These are phyloP conservation scores for Silene coronaria DNA, from an alignment of 179 eudicot genomes.

Conservation along the genomic window DNA sequence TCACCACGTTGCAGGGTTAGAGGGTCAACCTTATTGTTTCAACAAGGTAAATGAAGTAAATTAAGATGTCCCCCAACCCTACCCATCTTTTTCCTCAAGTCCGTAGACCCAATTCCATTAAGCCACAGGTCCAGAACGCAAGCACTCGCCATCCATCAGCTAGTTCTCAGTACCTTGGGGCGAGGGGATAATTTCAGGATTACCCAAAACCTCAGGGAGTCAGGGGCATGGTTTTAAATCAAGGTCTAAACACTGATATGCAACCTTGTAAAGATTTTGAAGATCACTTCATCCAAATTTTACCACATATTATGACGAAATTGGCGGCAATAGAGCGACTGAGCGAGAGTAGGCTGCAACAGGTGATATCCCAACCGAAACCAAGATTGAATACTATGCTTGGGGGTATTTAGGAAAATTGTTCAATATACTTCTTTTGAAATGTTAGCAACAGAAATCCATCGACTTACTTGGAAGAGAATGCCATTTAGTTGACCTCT, in stretches of 20 bases:
- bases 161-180: no score
- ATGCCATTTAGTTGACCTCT: constrained; percentile 77
- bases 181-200: neutral
- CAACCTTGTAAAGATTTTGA: neutral
- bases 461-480: constrained; percentile 83
- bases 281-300: neutral
- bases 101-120: no score
- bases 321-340: neutral
- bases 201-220: neutral
- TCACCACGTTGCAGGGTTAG: no score
- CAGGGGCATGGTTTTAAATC: no score
- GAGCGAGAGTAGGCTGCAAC: neutral
- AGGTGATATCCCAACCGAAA: neutral
- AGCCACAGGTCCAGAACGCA: neutral
- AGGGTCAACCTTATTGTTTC: no score
- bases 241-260: neutral
- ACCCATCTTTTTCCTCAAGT: no score
- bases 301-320: neutral
- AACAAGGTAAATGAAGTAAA: no score
- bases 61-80: no score
- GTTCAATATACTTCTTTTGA: neutral
- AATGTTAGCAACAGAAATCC: neutral
- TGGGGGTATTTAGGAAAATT: neutral
- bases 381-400: neutral
- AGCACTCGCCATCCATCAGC: neutral